Percentiles rank a stretch among this genome's conserved stretches.
phyloP scores from a whole-genome alignment of 1,284 basidiomycete genomes.

The Papiliotrema flavescens region DNA sequence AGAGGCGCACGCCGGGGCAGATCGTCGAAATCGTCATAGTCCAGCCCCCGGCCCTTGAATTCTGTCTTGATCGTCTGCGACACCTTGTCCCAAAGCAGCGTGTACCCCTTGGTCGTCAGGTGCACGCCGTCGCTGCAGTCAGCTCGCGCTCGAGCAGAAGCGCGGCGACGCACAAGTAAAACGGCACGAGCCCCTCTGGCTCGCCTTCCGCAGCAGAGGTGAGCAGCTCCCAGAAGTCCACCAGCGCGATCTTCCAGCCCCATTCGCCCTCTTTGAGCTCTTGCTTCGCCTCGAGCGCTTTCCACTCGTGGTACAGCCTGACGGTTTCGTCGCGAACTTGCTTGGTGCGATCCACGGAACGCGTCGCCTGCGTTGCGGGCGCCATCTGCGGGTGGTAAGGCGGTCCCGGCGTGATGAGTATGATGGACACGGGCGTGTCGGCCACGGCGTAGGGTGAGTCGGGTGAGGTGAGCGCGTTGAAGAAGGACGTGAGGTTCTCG shows the following conservation, averaged over 20 bases:
- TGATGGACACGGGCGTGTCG: slow-evolving; percentile 48
- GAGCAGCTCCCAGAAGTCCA: slow-evolving; percentile 66
- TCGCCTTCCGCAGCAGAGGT: slow-evolving; percentile 58
- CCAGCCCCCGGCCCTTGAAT: slow-evolving; percentile 47
- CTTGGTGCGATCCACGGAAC: slow-evolving; percentile 60
- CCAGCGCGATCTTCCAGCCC: slow-evolving; percentile 53
- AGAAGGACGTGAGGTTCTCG: slow-evolving; percentile 19
- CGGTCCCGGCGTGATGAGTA: slow-evolving; percentile 73
- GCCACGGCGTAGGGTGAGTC: slow-evolving; percentile 15
- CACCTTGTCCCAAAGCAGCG: slow-evolving; percentile 64
- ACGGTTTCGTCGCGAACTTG: slow-evolving; percentile 66
- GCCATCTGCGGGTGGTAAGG: slow-evolving; percentile 63
- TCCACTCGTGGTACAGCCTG: slow-evolving; percentile 57
- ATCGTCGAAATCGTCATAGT: slow-evolving; percentile 31
- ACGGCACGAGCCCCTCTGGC: slow-evolving; percentile 50
- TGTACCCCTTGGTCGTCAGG: slow-evolving; percentile 66
- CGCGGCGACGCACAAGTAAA: slow-evolving; percentile 3
- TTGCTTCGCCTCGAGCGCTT: slow-evolving; percentile 18
- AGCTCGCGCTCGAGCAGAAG: neutral
- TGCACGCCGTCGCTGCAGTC: slow-evolving; percentile 66
- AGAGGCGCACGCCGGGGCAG: slow-evolving; percentile 20
- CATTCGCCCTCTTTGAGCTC: slow-evolving; percentile 30
- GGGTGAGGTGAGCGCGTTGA: slow-evolving; percentile 20
- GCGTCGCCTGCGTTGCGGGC: slow-evolving; percentile 28
- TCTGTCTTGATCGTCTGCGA: slow-evolving; percentile 58